These are phyloP conservation scores for Trypethelium eluteriae DNA, from an alignment of 495 filamentous ascomycete species.

Conservation along the genomic window DNA sequence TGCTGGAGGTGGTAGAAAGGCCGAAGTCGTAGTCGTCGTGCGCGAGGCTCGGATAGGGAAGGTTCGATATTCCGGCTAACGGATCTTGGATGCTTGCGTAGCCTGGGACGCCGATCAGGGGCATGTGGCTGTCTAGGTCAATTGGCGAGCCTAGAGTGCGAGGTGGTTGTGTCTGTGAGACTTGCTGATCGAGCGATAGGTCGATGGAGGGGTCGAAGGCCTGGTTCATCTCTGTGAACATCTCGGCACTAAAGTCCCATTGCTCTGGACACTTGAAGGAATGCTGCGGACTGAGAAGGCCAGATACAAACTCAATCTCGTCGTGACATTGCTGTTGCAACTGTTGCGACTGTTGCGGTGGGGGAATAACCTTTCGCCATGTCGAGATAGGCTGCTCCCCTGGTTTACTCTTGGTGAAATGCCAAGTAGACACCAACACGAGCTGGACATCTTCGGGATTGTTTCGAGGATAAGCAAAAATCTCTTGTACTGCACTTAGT, in stretches of 20 bases:
- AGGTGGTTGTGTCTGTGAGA: background rate
- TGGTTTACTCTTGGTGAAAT: background rate
- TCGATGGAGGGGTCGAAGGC: background rate
- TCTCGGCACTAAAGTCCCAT: background rate
- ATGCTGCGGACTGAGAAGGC: slow-evolving; percentile 3
- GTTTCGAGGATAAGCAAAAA: slow-evolving; percentile 11
- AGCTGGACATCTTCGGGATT: background rate
- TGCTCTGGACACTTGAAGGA: background rate
- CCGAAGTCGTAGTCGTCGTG: background rate
- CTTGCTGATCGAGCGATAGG: background rate
- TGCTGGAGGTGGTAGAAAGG: background rate
- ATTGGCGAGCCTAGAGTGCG: background rate
- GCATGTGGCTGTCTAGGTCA: slow-evolving; percentile 3
- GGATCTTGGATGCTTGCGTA: background rate
- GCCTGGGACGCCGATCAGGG: background rate
- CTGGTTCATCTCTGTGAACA: background rate
- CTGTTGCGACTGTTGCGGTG: background rate
- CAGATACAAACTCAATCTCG: background rate
- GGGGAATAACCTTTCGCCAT: background rate
- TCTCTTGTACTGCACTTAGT: slow-evolving; percentile 11
- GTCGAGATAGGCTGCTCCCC: background rate
- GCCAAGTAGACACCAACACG: background rate
- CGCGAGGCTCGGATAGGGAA: background rate
- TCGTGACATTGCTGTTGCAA: background rate
- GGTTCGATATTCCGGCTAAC: background rate